These are phyloP conservation scores for Skeletonema grethae DNA, from an alignment of 108 stramenopile genomes.

Conservation along the genomic window DNA sequence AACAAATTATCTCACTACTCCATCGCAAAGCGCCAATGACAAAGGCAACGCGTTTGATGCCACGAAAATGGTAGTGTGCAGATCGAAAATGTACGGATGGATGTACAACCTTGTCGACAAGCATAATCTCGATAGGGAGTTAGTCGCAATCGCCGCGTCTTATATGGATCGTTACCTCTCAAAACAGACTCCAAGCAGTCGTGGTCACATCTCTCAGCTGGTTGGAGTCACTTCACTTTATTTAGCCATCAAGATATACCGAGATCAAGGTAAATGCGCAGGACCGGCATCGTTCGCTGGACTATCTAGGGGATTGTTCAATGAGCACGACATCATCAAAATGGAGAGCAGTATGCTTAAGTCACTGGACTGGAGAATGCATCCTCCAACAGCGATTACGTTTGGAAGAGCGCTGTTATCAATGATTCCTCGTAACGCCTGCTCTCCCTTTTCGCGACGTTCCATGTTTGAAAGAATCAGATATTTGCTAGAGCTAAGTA, in stretches of 20 bases:
- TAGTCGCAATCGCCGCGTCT: conserved; percentile 61
- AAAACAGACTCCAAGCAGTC: conserved; percentile 25
- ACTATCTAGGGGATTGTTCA: conserved; percentile 66
- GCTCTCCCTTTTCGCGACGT: conserved; percentile 17
- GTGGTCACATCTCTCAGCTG: conserved; percentile 60
- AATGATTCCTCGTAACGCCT: conserved; percentile 25
- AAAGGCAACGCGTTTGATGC: not conserved
- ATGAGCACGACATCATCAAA: conserved; percentile 61
- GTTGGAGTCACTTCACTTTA: conserved; percentile 79
- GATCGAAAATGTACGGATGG: conserved; percentile 64
- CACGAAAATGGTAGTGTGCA: not conserved
- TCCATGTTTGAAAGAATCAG: conserved; percentile 35
- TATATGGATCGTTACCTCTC: conserved; percentile 63
- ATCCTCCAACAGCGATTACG: conserved; percentile 73
- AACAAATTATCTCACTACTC: not conserved
- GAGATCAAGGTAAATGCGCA: conserved; percentile 28
- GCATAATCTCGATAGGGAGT: conserved; percentile 63
- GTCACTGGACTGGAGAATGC: conserved; percentile 68
- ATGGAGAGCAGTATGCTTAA: conserved; percentile 68
- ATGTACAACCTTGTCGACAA: conserved; percentile 80
- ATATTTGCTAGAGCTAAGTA: conserved; percentile 31
- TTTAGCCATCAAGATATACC: conserved; percentile 73
- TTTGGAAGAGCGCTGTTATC: conserved; percentile 37
- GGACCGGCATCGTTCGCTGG: conserved; percentile 62
- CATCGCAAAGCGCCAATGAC: not conserved